Conservation (phyloP, 2,329 filamentous ascomycete species). For the Emergomyces africanus region DNA sequence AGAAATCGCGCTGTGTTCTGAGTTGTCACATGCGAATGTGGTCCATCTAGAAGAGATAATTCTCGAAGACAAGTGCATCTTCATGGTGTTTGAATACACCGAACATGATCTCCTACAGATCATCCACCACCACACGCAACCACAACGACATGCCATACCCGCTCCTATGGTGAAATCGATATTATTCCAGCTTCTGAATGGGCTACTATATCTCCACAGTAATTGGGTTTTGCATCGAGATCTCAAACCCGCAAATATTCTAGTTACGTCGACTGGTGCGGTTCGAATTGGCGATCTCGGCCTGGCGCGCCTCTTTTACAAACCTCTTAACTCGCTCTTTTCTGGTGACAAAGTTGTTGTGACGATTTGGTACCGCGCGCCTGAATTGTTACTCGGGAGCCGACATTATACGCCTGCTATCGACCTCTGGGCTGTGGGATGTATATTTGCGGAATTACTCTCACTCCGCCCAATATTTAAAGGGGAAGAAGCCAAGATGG, state of each 20-base stretch:
- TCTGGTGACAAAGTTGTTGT: conserved; percentile 96
- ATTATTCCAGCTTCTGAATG: conserved; percentile 90
- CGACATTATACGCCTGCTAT: conserved; percentile 96
- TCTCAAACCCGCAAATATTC: conserved; percentile 96
- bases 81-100: conserved; percentile 98
- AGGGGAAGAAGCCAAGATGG: conserved; percentile 97
- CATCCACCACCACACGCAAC: conserved; percentile 92
- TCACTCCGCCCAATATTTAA: conserved; percentile 93
- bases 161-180: conserved; percentile 83
- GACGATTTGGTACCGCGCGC: conserved; percentile 97
- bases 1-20: conserved; percentile 94
- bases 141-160: conserved; percentile 76
- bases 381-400: conserved; percentile 80
- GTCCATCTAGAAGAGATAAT: conserved; percentile 91
- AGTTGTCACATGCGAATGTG: conserved; percentile 77
- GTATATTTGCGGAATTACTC: conserved; percentile 91
- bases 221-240: conserved; percentile 98
- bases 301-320: conserved; percentile 82
- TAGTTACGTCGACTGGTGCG: conserved; percentile 81
- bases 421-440: conserved; percentile 95
- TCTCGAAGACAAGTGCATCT: conserved; percentile 96
- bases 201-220: conserved; percentile 83
- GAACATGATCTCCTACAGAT: conserved; percentile 96
- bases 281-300: conserved; percentile 94
- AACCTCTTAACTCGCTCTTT: conserved; percentile 82